A percentile compares a stretch with the other conserved stretches of the same genome.
Conservation (phyloP, 2,329 filamentous ascomycete species). For the Monosporascus sp. region DNA sequence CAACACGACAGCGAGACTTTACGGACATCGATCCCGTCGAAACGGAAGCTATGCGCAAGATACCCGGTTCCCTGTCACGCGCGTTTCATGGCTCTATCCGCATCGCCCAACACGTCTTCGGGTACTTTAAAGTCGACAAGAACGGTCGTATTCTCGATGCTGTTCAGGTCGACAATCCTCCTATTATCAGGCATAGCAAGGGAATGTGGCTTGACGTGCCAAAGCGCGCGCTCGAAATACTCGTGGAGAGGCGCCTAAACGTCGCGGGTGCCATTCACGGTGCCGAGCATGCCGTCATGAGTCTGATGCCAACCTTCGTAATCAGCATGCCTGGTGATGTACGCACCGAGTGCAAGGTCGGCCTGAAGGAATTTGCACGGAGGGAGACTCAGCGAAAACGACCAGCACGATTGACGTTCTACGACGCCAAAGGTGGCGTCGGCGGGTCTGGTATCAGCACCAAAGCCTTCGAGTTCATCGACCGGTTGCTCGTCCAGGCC, state of each 20-base stretch:
- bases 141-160: slow-evolving; percentile 82
- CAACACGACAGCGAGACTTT: slow-evolving; percentile 84
- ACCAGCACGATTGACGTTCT: slow-evolving; percentile 85
- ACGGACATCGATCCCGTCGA: slow-evolving; percentile 93
- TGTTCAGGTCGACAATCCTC: slow-evolving; percentile 87
- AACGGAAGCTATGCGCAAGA: slow-evolving; percentile 77
- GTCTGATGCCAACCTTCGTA: slow-evolving; percentile 84
- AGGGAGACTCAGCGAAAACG: slow-evolving; percentile 68
- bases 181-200: slow-evolving; percentile 77
- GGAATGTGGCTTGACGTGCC: slow-evolving; percentile 97
- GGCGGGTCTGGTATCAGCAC: slow-evolving; percentile 80
- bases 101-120: slow-evolving; percentile 85
- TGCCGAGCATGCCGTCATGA: slow-evolving; percentile 85
- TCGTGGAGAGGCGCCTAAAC: slow-evolving; percentile 68
- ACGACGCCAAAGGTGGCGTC: slow-evolving; percentile 86
- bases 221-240: slow-evolving; percentile 68
- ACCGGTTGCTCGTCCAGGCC: slow-evolving; percentile 70
- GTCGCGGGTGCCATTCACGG: slow-evolving; percentile 89
- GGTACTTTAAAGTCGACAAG: slow-evolving; percentile 95
- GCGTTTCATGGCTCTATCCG: slow-evolving; percentile 85
- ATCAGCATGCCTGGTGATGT: slow-evolving; percentile 88
- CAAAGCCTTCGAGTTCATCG: slow-evolving; percentile 91
- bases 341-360: slow-evolving; percentile 87
- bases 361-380: slow-evolving; percentile 79
- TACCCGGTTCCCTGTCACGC: slow-evolving; percentile 55